Evolutionary conservation across 164 flowering plant genomes (phyloP).

Genomic region (Vitis amurensis): DNA sequence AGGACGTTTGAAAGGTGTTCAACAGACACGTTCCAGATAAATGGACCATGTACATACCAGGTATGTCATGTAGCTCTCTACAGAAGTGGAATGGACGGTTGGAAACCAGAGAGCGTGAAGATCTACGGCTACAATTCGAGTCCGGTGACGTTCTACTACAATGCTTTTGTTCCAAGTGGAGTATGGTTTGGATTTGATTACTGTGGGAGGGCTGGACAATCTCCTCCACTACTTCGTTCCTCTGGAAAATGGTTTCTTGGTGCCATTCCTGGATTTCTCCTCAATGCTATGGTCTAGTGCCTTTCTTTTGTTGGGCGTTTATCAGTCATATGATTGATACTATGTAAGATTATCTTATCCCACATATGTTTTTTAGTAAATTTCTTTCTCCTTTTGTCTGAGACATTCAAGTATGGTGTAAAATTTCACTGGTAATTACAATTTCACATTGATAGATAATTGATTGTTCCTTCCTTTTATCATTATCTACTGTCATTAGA

Average conservation of each 20-base stretch:
- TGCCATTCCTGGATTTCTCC: constrained; percentile 11
- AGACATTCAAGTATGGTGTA: no score
- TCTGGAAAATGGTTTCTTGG: constrained; percentile 4
- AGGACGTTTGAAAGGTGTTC: constrained; percentile 75
- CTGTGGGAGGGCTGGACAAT: constrained; percentile 19
- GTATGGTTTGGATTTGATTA: constrained; percentile 54
- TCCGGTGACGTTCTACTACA: constrained; percentile 43
- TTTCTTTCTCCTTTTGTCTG: no score
- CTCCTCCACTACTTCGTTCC: constrained; percentile 10
- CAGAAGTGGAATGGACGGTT: constrained; percentile 60
- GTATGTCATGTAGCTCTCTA: constrained; percentile 55
- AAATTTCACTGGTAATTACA: no score
- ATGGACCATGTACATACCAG: constrained; percentile 68
- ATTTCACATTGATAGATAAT: no score
- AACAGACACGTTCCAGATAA: constrained; percentile 58
- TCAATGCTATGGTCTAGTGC: neutral
- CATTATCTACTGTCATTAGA: no score
- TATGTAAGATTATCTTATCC: no score
- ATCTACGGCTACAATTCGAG: constrained; percentile 37
- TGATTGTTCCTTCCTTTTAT: no score
- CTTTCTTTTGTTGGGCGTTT: no score
- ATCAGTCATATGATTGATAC: no score
- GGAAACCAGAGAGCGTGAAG: constrained; percentile 50
- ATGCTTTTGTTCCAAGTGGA: constrained; percentile 36
- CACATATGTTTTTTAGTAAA: no score